Evolutionary conservation across 1,284 basidiomycete genomes (phyloP), one percentile per base, ranked within the genome.

Genomic region (Puccinia triticina): DNA sequence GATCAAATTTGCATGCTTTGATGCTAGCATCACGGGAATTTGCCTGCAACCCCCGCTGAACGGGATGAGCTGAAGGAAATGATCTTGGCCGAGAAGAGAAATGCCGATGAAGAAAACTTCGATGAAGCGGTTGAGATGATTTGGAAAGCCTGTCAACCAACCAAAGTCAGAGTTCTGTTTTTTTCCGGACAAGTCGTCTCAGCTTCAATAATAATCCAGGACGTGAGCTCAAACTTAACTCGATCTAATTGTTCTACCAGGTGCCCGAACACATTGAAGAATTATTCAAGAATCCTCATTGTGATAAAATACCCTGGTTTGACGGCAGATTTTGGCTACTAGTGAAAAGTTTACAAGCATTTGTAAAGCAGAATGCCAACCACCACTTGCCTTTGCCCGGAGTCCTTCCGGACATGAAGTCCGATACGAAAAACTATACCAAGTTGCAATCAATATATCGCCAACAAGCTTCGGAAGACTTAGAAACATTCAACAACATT

Each of bases 371-470:
- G 46, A 73, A 86, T 87, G 48, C 89, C 89, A 78, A 88, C 88
- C 83, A 84, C 87, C 90, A 91, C 14, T 86, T 91, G 5, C 92
- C 92, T 0, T 88, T 92, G 21, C 89, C 90, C 0, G 89, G 91
- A 2, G 90, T 93, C 0, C 89, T 99, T 0, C 96, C 96, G 0
- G 96, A 99, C 88, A 98, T 99, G 94, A 96, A 97, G 87, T 92
- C 96, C 4, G 93, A 93, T 84, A 97, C 96, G 0, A 87, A 89
- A 55, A 91, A 90, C 82, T 99, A 98, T 86, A 91, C 95, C 69
- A 89, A 90, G 48, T 88, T 96, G 32, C 94, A 95, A 86, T 90
- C 89, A 46, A 86, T 95, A 82, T 96, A 95, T 88, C 92, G 92
- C 84, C 86, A 88, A 4, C 90, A 91, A 82, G 91, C 93, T 0